phyloP scores from a whole-genome alignment of 305 asterid species.

The Fraxinus latifolia region DNA sequence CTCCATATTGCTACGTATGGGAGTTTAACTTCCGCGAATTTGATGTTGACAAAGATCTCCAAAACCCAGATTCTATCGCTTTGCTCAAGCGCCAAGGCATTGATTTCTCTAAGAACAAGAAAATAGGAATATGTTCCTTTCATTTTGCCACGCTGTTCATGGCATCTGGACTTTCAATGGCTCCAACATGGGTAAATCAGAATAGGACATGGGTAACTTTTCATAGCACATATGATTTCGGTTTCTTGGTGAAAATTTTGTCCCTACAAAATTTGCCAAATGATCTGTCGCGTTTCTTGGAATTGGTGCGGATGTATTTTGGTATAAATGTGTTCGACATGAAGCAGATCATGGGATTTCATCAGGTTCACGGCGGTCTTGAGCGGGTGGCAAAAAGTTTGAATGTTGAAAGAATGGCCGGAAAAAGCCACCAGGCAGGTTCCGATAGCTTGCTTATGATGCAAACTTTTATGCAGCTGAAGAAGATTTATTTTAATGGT shows the following conservation, averaged over 20 bases:
- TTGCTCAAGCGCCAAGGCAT: constrained; percentile 11
- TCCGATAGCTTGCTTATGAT: not conserved
- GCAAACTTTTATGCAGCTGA: not conserved
- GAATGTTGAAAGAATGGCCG: not conserved
- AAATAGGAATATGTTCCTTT: not conserved
- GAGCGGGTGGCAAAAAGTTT: not conserved
- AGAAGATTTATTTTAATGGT: not conserved
- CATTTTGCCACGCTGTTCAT: not conserved
- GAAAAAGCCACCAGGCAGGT: not conserved
- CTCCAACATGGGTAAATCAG: not conserved
- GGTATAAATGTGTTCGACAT: not conserved
- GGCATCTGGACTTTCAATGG: not conserved
- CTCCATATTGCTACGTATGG: not conserved
- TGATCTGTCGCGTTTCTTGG: not conserved
- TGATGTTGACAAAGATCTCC: not conserved
- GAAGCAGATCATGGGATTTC: not conserved
- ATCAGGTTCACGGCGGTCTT: not conserved
- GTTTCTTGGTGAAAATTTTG: not conserved
- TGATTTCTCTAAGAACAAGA: constrained; percentile 17
- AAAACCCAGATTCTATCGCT: not conserved
- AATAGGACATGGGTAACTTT: not conserved
- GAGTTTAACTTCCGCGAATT: constrained; percentile 21
- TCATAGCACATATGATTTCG: not conserved
- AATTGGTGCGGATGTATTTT: not conserved
- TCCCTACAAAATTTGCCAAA: not conserved